phyloP scores from a whole-genome alignment of 176 grass and related monocot genomes.

The Themeda triandra region DNA sequence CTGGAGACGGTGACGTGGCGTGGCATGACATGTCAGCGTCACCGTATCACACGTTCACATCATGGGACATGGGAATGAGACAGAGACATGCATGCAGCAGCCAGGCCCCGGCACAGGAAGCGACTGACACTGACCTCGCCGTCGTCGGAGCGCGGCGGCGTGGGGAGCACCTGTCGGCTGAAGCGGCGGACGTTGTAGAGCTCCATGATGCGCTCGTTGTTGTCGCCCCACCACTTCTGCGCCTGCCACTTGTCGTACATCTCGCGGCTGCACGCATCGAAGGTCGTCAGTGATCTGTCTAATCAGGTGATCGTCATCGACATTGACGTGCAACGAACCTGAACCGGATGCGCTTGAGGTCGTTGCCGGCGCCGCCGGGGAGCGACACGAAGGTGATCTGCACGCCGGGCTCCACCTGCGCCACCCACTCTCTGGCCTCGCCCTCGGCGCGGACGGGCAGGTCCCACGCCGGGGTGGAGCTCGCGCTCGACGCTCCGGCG shows the following conservation, averaged over 20 bases:
- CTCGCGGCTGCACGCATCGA: constrained; percentile 35
- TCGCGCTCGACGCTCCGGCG: constrained; percentile 19
- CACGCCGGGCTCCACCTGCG: constrained; percentile 93
- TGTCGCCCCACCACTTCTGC: constrained; percentile 77
- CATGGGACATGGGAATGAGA: not conserved
- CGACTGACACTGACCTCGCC: constrained; percentile 43
- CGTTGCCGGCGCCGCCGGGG: constrained; percentile 58
- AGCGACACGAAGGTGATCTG: constrained; percentile 94
- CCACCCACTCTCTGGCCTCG: constrained; percentile 70
- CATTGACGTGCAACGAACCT: not conserved
- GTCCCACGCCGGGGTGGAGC: constrained; percentile 49
- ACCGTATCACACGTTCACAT: not conserved
- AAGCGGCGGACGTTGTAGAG: constrained; percentile 70
- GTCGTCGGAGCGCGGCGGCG: constrained; percentile 44
- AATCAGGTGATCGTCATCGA: no score
- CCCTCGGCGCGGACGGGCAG: not conserved
- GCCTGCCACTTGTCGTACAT: constrained; percentile 79
- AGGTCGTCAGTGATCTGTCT: not conserved
- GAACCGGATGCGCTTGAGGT: constrained; percentile 76
- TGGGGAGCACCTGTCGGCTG: constrained; percentile 56
- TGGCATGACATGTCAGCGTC: not conserved
- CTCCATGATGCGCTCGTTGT: constrained; percentile 73
- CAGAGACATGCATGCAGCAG: not conserved
- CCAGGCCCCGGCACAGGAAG: not conserved
- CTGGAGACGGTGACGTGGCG: not conserved